Percentiles rank a stretch among this genome's conserved stretches.
These are phyloP conservation scores for Rhododendron molle DNA, from an alignment of 148 eudicot species.

Conservation along the genomic window DNA sequence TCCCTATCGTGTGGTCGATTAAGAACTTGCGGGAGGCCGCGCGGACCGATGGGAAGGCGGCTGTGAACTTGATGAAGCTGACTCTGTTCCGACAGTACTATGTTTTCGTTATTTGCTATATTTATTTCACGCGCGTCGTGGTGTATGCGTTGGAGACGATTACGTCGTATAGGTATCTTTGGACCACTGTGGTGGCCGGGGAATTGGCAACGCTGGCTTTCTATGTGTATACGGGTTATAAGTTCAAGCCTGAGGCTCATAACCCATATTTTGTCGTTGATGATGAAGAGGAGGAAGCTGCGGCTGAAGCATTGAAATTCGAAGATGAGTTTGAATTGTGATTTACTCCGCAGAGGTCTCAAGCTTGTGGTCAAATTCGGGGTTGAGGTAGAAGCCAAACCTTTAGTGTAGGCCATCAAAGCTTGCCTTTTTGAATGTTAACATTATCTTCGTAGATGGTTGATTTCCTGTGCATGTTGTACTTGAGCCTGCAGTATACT, in stretches of 20 bases:
- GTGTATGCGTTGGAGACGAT: slow-evolving; percentile 72
- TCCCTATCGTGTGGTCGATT: slow-evolving; percentile 87
- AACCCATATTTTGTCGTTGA: slow-evolving; percentile 71
- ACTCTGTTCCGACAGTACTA: slow-evolving; percentile 74
- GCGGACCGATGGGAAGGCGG: slow-evolving; percentile 72
- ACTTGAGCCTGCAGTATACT: slow-evolving; percentile 3
- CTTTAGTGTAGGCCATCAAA: background rate
- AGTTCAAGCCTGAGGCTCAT: slow-evolving; percentile 63
- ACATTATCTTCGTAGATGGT: background rate
- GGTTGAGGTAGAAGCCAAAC: slow-evolving; percentile 17
- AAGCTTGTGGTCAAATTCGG: background rate
- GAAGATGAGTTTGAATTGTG: slow-evolving; percentile 76
- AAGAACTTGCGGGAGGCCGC: slow-evolving; percentile 70
- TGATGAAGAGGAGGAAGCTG: slow-evolving; percentile 82
- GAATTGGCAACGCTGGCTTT: slow-evolving; percentile 71
- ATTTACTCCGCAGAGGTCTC: background rate
- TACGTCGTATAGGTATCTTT: slow-evolving; percentile 59
- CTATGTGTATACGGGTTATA: slow-evolving; percentile 58
- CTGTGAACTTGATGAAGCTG: slow-evolving; percentile 66
- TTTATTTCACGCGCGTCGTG: slow-evolving; percentile 74
- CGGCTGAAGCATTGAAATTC: slow-evolving; percentile 53
- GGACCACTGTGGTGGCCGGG: slow-evolving; percentile 60
- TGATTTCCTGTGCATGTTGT: slow-evolving; percentile 14
- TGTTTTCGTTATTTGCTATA: slow-evolving; percentile 66
- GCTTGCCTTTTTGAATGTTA: background rate